Conservation (phyloP, 805 yeast species). For the Lipomyces oligophaga region DNA sequence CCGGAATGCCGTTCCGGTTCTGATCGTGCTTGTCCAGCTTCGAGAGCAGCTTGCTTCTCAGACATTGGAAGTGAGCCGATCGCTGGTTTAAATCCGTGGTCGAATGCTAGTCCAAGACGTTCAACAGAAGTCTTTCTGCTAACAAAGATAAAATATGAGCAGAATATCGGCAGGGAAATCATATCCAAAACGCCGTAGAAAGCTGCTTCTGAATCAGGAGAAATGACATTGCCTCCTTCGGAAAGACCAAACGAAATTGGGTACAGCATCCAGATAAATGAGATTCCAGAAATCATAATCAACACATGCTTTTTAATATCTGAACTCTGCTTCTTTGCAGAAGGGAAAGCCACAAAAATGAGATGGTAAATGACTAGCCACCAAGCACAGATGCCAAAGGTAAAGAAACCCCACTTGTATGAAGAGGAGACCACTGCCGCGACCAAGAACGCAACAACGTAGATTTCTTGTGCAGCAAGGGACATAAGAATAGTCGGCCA, state of each 20-base stretch:
- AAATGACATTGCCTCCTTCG: conserved; percentile 58
- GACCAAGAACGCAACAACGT: conserved; percentile 53
- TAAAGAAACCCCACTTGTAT: conserved; percentile 68
- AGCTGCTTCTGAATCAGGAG: conserved; percentile 30
- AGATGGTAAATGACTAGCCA: conserved; percentile 44
- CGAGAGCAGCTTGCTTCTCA: conserved; percentile 14
- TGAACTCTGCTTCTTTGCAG: conserved; percentile 32
- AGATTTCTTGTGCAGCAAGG: conserved; percentile 42
- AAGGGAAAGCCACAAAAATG: conserved; percentile 24
- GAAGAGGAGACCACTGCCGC: conserved; percentile 53
- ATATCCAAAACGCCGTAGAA: conserved; percentile 44
- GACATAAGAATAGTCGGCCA: conserved; percentile 38
- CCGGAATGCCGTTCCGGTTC: conserved; percentile 9
- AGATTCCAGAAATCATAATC: conserved; percentile 27
- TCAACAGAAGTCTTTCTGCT: conserved; percentile 29
- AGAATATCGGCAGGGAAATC: conserved; percentile 39
- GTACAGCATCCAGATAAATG: conserved; percentile 49
- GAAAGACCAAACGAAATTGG: conserved; percentile 52
- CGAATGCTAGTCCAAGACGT: conserved; percentile 28
- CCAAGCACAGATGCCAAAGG: conserved; percentile 48
- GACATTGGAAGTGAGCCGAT: neutral
- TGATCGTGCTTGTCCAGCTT: too few relatives aligned
- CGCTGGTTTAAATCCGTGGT: conserved; percentile 9
- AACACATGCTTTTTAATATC: conserved; percentile 24
- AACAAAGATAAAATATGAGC: conserved; percentile 28